phyloP scores from a whole-genome alignment of 495 filamentous ascomycete genomes.

The Aeminium ludgeri region DNA sequence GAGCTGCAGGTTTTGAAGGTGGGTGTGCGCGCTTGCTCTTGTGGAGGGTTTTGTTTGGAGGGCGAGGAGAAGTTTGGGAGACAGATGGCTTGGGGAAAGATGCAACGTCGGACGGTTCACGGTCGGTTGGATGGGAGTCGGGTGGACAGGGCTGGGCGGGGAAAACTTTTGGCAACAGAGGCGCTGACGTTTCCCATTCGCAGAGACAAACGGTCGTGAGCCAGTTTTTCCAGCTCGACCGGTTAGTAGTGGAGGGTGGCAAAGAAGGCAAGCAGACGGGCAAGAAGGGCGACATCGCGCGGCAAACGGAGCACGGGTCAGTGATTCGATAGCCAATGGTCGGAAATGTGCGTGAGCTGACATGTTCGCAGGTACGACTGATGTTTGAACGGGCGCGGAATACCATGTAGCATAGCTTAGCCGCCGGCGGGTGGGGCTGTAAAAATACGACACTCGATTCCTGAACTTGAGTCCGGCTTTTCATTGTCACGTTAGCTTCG shows the following conservation, averaged over 20 bases:
- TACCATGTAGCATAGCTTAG: conserved; percentile 4
- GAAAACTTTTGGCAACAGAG: neutral
- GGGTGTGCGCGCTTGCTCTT: conserved; percentile 20
- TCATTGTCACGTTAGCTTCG: too few relatives aligned
- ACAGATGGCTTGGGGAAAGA: neutral
- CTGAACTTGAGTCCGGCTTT: too few relatives aligned
- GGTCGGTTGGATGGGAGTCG: neutral
- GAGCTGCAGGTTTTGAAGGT: conserved; percentile 89
- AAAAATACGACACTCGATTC: too few relatives aligned
- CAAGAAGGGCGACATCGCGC: conserved; percentile 47
- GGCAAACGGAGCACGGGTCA: conserved; percentile 74
- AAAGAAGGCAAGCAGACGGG: conserved; percentile 61
- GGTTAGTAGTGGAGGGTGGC: conserved; percentile 83
- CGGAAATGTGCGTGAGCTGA: neutral
- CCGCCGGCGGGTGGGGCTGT: neutral
- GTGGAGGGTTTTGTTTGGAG: too few relatives aligned
- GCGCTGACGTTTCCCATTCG: neutral
- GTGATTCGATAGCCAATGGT: conserved; percentile 13
- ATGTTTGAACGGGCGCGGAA: neutral
- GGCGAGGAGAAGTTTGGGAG: neutral
- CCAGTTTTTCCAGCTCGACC: conserved; percentile 85
- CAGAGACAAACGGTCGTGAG: conserved; percentile 91
- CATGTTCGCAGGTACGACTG: conserved; percentile 4
- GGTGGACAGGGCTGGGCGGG: neutral
- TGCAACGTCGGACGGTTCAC: too few relatives aligned